phyloP scores from a whole-genome alignment of 208 protist species.

The Leishmania gerbilli region DNA sequence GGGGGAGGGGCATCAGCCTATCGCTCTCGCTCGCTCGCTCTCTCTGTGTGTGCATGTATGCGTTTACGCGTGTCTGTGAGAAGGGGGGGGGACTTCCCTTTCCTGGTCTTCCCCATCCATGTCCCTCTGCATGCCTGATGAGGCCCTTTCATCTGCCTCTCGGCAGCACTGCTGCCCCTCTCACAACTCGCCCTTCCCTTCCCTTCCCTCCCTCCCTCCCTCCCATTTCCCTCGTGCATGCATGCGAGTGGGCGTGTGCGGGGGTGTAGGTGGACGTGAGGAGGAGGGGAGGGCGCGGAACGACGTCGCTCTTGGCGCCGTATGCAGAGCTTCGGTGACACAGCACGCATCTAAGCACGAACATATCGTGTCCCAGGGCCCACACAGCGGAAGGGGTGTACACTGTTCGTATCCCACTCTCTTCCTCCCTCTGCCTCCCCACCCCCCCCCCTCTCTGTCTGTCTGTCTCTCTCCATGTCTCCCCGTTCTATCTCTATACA shows the following conservation, averaged over 20 bases:
- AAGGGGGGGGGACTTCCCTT: not conserved
- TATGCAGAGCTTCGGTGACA: not conserved
- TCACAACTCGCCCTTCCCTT: not conserved
- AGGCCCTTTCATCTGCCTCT: not conserved
- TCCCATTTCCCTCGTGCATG: too few relatives aligned
- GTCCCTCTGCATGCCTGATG: not conserved
- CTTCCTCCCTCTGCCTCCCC: not conserved
- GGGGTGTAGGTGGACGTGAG: too few relatives aligned
- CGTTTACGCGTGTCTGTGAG: too few relatives aligned
- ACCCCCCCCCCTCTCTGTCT: not conserved
- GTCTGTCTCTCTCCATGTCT: not conserved
- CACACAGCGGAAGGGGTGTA: not conserved
- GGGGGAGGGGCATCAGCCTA: too few relatives aligned
- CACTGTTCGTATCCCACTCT: not conserved
- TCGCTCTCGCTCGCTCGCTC: too few relatives aligned
- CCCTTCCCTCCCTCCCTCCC: not conserved
- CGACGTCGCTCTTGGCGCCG: not conserved
- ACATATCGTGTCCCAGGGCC: not conserved
- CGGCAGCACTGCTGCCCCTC: not conserved
- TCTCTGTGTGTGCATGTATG: too few relatives aligned
- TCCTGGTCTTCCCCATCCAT: not conserved
- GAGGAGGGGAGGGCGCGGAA: not conserved
- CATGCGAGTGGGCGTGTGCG: not conserved
- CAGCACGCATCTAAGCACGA: not conserved
- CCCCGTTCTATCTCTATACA: not conserved